Evolutionary conservation across 2,329 filamentous ascomycete genomes (phyloP), one percentile per base, ranked within the genome.

Genomic region (Emmonsiellopsis sp.): DNA sequence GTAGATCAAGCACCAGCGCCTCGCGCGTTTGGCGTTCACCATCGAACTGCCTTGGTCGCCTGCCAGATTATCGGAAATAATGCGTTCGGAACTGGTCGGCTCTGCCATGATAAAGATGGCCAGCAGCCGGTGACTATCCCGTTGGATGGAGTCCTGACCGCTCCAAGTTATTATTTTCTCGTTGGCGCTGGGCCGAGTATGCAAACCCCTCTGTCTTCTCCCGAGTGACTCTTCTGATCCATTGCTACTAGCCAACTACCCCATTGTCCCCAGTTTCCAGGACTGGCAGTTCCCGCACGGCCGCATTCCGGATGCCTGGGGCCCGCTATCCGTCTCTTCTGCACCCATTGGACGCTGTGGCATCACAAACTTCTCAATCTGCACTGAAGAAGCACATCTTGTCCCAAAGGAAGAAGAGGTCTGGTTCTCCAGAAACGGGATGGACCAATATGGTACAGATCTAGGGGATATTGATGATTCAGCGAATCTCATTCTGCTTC

Each of bases 201-300:
- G 34, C 15, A 37, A 20, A 38, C 15, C 7, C 8, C 46, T 48
- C 5, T 20, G 30, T n/a, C 15, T 38, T 48, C 15, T 26, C 16
- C 20, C 20, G 20, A 26, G 15, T 26, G 32, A 16, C 34, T 38
- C 15, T 37, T 30, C 31, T 38, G 13, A 35, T 38, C 13, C 31
- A 5, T 48, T 38, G 37, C 34, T 48, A 37, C 34, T 30, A 48
- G 15, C 8, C 46, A 37, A 38, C 31, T 53, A 50, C 30, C 42
- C 51, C 7, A 41, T 53, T 42, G 35, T 53, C 10, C 34, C 43
- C 30, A 49, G 37, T 38, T 50, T 50, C 26, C 20, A 47, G 15
- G 43, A 53, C 35, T 53, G 51, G 51, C 35, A 47, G 37, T 53
- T 48, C 35, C 51, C 34, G 9, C 44, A 50, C n/a, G 51, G 7